Conservation (phyloP, 2,329 filamentous ascomycete species). For the Exophiala oligosperma region DNA sequence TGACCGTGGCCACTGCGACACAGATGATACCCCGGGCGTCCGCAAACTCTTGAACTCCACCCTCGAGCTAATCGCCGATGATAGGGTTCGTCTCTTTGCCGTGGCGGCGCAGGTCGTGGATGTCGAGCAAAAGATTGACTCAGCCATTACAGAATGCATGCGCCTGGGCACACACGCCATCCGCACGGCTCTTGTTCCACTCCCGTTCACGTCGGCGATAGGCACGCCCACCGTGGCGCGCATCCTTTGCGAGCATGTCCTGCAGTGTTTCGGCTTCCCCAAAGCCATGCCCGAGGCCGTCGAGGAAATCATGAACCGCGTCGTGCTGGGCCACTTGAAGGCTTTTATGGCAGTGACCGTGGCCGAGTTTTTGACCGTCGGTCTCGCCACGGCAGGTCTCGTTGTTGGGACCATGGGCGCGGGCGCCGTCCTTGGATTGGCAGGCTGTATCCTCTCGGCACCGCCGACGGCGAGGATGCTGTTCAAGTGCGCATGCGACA, state of each 20-base stretch:
- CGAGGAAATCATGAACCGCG: constrained; percentile 28
- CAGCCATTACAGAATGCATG: constrained; percentile 36
- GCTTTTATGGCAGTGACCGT: constrained; percentile 24
- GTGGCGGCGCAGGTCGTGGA: constrained; percentile 36
- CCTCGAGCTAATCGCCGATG: constrained; percentile 34
- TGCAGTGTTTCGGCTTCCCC: constrained; percentile 29
- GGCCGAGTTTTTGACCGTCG: constrained; percentile 22
- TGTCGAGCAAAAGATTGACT: constrained; percentile 38
- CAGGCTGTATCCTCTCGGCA: constrained; percentile 29
- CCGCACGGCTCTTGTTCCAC: constrained; percentile 31
- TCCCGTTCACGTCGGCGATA: constrained; percentile 29
- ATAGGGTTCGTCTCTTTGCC: constrained; percentile 36
- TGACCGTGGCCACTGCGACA: not conserved
- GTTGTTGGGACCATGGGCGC: constrained; percentile 30
- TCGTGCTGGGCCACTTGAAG: constrained; percentile 26
- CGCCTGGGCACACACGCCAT: constrained; percentile 33
- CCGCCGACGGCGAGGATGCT: constrained; percentile 36
- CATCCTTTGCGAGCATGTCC: constrained; percentile 29
- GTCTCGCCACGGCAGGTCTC: constrained; percentile 19
- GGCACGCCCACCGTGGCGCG: constrained; percentile 27
- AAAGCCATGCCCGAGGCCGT: constrained; percentile 27
- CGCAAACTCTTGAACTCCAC: constrained; percentile 33
- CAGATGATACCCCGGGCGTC: constrained; percentile 34
- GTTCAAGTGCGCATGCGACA: constrained; percentile 36
- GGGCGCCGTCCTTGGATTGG: constrained; percentile 30